Base-by-base conservation (phyloP, 768 basidiomycete species). In the Lactarius pseudohatsudake region DNA sequence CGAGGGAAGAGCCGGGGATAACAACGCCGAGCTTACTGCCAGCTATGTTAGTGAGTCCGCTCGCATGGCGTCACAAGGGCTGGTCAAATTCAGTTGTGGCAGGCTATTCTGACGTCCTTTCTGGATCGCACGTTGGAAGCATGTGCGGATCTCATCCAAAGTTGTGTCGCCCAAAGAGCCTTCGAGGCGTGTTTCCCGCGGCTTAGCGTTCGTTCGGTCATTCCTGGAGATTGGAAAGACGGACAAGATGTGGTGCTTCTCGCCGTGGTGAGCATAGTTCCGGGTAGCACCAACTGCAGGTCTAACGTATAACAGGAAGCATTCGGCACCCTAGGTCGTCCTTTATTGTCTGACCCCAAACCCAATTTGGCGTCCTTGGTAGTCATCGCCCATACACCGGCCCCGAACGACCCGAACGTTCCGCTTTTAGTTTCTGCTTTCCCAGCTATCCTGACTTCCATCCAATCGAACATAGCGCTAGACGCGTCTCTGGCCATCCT, bases 401-500 rank as follows among this genome's bases (percentile, higher is more conserved):
- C 56, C 1, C 45, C 56, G 15, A 45, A 61, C 20, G 11, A 43
- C 16, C 38, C 18, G 40, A 59, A 53, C 4, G 18, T 60, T n/a
- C 38, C 71, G 16, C 43, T 67, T 66, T 57, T 70, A n/a, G 61
- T 72, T 3, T 64, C 77, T 34, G 62, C 85, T 34, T 71, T 80
- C n/a, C 81, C 79, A 0, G 68, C 81, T 4, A 68, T 88, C 20
- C 66, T 87, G 30, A 72, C 79, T 16, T 83, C 83, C 2, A 73
- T 92, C 26, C 84, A 86, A 71, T 74, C 81, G 7, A 86, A 85
- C 69, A 70, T 76, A 34, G 78, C 81, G 3, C 73, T 90, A 22
- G 88, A 89, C 69, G 86, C 88, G 71, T 76, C 83, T 1, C 75
- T 91, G n/a, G 80, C 85, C 16, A 70, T 89, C 57, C 80, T 91